A percentile compares a stretch with the other conserved stretches of the same genome.
Conservation (phyloP, 148 eudicot genomes). For the Amaranthus palmeri region DNA sequence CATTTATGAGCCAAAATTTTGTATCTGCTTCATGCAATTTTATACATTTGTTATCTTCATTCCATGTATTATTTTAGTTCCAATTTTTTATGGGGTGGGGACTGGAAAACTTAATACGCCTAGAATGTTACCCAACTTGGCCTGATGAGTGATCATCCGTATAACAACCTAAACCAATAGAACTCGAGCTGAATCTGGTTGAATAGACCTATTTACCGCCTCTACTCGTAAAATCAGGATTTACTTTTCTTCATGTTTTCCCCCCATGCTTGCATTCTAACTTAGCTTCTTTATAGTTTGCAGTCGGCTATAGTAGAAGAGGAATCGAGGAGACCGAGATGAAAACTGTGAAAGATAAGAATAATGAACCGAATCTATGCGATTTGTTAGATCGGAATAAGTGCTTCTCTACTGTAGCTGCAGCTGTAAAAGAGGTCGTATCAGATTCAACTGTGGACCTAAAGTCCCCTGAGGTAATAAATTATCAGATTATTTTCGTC, state of each 20-base stretch:
- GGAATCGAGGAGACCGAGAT: constrained; percentile 65
- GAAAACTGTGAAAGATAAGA: constrained; percentile 28
- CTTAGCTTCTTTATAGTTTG: constrained; percentile 44
- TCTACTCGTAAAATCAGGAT: too few species aligned
- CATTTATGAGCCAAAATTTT: background rate
- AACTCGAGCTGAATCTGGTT: too few species aligned
- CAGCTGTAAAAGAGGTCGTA: constrained; percentile 52
- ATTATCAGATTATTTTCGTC: background rate
- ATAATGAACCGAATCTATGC: constrained; percentile 23
- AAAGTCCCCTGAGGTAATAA: constrained; percentile 64
- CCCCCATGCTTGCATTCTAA: background rate
- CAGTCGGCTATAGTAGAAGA: constrained; percentile 74
- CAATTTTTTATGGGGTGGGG: too few species aligned
- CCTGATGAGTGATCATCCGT: too few species aligned
- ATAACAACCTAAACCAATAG: too few species aligned
- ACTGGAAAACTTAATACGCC: too few species aligned
- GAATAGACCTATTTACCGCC: too few species aligned
- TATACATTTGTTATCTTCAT: too few species aligned
- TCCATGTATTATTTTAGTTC: too few species aligned
- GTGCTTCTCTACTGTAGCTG: constrained; percentile 60
- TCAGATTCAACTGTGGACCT: constrained; percentile 67
- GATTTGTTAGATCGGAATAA: constrained; percentile 56
- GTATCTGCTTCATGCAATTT: background rate
- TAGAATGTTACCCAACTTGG: too few species aligned
- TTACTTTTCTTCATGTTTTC: too few species aligned